Evolutionary conservation across 805 yeast genomes (phyloP).

Genomic region (Jamesozyma hellenica): DNA sequence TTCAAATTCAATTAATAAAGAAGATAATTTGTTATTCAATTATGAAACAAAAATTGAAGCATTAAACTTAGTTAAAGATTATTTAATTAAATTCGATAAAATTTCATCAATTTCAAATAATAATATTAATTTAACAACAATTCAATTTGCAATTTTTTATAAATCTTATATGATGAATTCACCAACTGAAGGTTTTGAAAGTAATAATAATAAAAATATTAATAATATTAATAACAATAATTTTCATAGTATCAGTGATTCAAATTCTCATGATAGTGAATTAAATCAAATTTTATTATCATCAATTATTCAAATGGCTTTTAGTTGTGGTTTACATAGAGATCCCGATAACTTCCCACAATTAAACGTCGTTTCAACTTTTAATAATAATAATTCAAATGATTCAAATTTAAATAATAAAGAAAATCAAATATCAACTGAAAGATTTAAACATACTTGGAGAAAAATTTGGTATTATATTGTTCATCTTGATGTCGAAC

Average conservation of each 20-base stretch:
- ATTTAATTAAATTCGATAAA: conserved; percentile 27
- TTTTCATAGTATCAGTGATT: conserved; percentile 9
- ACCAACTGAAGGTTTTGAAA: conserved; percentile 34
- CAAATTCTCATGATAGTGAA: conserved; percentile 39
- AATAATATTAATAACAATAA: conserved; percentile 2
- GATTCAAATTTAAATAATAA: conserved; percentile 4
- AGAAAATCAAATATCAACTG: conserved; percentile 22
- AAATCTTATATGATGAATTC: conserved; percentile 46
- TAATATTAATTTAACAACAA: conserved; percentile 30
- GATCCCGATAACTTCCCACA: conserved; percentile 50
- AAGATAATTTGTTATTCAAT: conserved; percentile 21
- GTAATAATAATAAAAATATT: conserved; percentile 1
- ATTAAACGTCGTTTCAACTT: conserved; percentile 24
- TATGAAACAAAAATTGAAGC: conserved; percentile 25
- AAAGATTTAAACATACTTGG: conserved; percentile 38
- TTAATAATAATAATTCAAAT: conserved; percentile 3
- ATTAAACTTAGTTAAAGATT: conserved; percentile 21
- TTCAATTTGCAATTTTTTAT: conserved; percentile 51
- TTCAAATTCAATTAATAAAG: conserved; percentile 20
- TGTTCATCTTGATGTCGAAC: conserved; percentile 34
- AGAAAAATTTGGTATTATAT: conserved; percentile 50
- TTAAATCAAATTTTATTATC: conserved; percentile 47
- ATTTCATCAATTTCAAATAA: conserved; percentile 27
- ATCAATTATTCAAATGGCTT: conserved; percentile 55
- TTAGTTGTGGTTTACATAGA: conserved; percentile 55